Evolutionary conservation across 768 basidiomycete species (phyloP).

Genomic region (Panaeolus papilionaceus): DNA sequence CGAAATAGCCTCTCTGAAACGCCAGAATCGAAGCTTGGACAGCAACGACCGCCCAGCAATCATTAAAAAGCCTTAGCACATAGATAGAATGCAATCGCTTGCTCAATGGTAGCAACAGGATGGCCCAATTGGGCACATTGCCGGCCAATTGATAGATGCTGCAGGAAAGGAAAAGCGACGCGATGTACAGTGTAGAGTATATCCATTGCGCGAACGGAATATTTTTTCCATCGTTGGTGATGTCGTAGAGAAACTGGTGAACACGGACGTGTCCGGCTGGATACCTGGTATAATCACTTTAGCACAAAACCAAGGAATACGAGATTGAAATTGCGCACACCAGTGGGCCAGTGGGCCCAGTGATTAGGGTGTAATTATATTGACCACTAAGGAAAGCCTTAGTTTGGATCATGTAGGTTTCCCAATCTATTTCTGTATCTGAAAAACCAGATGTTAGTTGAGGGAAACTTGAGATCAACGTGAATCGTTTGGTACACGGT

Average conservation of each 20-base stretch:
- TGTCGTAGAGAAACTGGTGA: conserved; percentile 69
- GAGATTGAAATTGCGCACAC: conserved; percentile 62
- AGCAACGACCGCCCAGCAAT: conserved; percentile 82
- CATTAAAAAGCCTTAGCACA: conserved; percentile 92
- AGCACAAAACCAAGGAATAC: neutral
- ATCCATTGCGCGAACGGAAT: conserved; percentile 75
- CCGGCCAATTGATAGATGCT: conserved; percentile 70
- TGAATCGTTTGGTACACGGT: conserved; percentile 58
- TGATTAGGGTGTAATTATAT: conserved; percentile 79
- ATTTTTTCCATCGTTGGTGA: conserved; percentile 68
- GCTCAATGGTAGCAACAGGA: conserved; percentile 81
- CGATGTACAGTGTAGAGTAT: conserved; percentile 77
- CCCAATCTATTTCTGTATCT: conserved; percentile 99
- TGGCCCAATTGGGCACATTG: conserved; percentile 71
- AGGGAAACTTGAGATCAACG: too few relatives aligned
- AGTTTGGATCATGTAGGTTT: conserved; percentile 93
- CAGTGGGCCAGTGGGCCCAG: conserved; percentile 91
- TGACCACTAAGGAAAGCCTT: conserved; percentile 81
- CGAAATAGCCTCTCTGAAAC: conserved; percentile 64
- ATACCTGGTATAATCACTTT: conserved; percentile 60
- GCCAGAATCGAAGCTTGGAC: conserved; percentile 72
- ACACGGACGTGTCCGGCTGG: conserved; percentile 93
- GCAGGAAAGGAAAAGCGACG: conserved; percentile 67
- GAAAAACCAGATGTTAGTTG: conserved; percentile 17
- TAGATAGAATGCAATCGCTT: conserved; percentile 96